A percentile compares a stretch with the other conserved stretches of the same genome.
phyloP scores from a whole-genome alignment of 2,329 filamentous ascomycete genomes.

The Trichoderma semiorbis region DNA sequence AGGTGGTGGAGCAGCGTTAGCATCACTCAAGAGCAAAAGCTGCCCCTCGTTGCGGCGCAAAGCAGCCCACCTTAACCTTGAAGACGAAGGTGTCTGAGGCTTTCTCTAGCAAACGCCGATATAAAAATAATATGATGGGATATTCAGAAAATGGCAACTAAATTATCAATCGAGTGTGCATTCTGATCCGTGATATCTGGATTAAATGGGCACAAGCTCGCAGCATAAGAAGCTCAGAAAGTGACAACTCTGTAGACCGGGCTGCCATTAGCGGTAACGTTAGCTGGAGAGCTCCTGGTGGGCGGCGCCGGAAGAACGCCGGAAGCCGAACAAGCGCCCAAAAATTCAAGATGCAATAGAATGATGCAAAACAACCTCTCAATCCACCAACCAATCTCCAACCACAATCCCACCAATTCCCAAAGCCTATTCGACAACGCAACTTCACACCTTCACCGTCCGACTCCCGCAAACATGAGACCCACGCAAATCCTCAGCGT shows the following conservation, averaged over 20 bases:
- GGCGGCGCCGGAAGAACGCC: constrained; percentile 33
- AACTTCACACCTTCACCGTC: background rate
- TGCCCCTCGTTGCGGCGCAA: constrained; percentile 14
- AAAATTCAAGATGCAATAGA: constrained; percentile 22
- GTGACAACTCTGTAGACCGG: background rate
- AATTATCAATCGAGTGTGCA: background rate
- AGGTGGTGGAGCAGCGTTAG: constrained; percentile 11
- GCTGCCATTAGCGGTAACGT: background rate
- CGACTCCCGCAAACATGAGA: constrained; percentile 49
- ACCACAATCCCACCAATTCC: background rate
- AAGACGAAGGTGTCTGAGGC: background rate
- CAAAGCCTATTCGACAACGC: background rate
- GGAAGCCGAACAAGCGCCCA: constrained; percentile 18
- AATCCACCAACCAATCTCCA: background rate
- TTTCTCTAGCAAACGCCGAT: background rate
- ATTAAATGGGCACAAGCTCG: background rate
- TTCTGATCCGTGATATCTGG: background rate
- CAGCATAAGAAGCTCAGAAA: background rate
- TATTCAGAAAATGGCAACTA: background rate
- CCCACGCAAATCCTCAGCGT: constrained; percentile 65
- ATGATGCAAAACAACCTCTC: background rate
- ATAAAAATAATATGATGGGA: background rate
- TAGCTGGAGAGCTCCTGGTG: background rate
- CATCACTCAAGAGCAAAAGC: background rate
- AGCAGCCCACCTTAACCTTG: background rate